A percentile compares a stretch with the other conserved stretches of the same genome.
These are phyloP conservation scores for Penicillium turbatum DNA, from an alignment of 495 filamentous ascomycete genomes.

Conservation along the genomic window DNA sequence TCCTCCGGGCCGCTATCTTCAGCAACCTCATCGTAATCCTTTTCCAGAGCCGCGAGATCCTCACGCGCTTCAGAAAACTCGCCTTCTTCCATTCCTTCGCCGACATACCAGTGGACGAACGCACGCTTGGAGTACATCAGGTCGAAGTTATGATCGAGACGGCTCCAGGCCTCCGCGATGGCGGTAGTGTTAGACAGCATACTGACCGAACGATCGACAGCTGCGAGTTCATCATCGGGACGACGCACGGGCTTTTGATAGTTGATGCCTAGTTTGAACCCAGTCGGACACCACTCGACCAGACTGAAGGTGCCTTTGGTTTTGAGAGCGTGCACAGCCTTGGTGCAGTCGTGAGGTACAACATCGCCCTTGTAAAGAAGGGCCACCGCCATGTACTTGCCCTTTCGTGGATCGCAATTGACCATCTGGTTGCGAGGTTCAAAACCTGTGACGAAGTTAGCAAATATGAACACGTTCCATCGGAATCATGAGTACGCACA, in stretches of 20 bases:
- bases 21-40: slow-evolving; percentile 91
- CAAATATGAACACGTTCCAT: slow-evolving; percentile 1
- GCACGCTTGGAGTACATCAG: slow-evolving; percentile 96
- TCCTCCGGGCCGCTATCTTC: slow-evolving; percentile 63
- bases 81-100: slow-evolving; percentile 94
- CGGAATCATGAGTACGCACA: slow-evolving; percentile 47
- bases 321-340: slow-evolving; percentile 70
- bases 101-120: slow-evolving; percentile 94
- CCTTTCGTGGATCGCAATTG: slow-evolving; percentile 84
- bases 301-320: slow-evolving; percentile 85
- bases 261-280: slow-evolving; percentile 94
- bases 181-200: slow-evolving; percentile 93
- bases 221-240: slow-evolving; percentile 71
- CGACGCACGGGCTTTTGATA: slow-evolving; percentile 81
- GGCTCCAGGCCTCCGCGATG: slow-evolving; percentile 85
- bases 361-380: slow-evolving; percentile 88
- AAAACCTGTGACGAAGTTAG: slow-evolving; percentile 51
- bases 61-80: slow-evolving; percentile 90
- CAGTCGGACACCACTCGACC: slow-evolving; percentile 94
- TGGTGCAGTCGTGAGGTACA: slow-evolving; percentile 77
- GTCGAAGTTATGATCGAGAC: slow-evolving; percentile 90
- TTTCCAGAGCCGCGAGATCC: slow-evolving; percentile 83
- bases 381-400: slow-evolving; percentile 93
- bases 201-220: slow-evolving; percentile 80
- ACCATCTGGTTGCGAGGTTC: slow-evolving; percentile 98